Evolutionary conservation across 2,329 filamentous ascomycete species (phyloP).

Genomic region (Stemphylium vesicarium): DNA sequence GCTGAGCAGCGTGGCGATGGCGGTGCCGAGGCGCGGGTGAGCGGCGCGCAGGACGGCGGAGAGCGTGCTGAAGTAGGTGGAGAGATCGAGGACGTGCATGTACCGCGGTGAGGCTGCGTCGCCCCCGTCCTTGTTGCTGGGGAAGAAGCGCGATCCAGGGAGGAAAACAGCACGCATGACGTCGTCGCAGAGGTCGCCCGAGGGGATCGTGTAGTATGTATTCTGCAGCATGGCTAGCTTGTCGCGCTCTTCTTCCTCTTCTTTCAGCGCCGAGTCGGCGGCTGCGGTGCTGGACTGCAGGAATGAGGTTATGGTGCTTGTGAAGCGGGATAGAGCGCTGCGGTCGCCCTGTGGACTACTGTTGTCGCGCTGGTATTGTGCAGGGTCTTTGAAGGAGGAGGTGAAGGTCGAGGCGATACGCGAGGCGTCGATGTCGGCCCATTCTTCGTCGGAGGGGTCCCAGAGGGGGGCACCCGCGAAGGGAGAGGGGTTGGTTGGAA

Average conservation of each 20-base stretch:
- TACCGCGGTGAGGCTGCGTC: not conserved
- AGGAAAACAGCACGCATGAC: conserved; percentile 3
- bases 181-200: conserved; percentile 13
- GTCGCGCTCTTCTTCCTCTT: not conserved
- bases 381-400: conserved; percentile 7
- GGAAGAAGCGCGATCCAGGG: conserved; percentile 1
- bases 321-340: conserved; percentile 2
- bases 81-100: conserved; percentile 19
- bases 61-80: not conserved
- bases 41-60: conserved; percentile 5
- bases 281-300: not conserved
- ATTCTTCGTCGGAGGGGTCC: conserved; percentile 21
- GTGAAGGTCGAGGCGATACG: conserved; percentile 12
- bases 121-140: too few species aligned
- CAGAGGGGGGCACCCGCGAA: conserved; percentile 9
- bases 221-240: conserved; percentile 2
- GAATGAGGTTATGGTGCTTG: not conserved
- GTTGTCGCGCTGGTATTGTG: not conserved
- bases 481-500: not conserved
- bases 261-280: not conserved
- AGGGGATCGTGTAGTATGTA: conserved; percentile 8
- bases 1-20: conserved; percentile 22
- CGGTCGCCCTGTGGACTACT: not conserved
- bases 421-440: conserved; percentile 9
- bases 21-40: conserved; percentile 21